Conservation (phyloP, 2,329 filamentous ascomycete genomes). For the Geoglossum cookeanum region DNA sequence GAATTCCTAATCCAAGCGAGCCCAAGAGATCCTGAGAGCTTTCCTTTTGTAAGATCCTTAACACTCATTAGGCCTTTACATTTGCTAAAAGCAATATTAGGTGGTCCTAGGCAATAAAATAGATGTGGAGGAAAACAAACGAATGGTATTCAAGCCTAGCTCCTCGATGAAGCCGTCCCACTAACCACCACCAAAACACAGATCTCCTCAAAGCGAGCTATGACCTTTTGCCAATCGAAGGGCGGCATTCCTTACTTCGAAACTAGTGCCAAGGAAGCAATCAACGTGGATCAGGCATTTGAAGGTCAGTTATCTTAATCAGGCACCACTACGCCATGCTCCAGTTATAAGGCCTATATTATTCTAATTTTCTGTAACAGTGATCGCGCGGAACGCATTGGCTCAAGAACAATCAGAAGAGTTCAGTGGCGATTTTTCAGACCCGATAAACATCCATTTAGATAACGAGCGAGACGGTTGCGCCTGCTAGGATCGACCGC, state of each 20-base stretch:
- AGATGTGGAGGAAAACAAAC: conserved; percentile 93
- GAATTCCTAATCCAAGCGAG: conserved; percentile 97
- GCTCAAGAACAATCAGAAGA: conserved; percentile 96
- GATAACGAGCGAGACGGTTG: conserved; percentile 87
- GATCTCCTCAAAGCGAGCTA: conserved; percentile 89
- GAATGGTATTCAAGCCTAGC: conserved; percentile 43
- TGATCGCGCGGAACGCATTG: conserved; percentile 88
- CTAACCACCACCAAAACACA: conserved; percentile 18
- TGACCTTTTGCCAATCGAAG: conserved; percentile 95
- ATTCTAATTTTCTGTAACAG: conserved; percentile 25
- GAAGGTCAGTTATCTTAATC: conserved; percentile 27
- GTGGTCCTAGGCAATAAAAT: conserved; percentile 98
- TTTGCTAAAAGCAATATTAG: conserved; percentile 23
- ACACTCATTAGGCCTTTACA: conserved; percentile 9
- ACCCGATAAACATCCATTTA: conserved; percentile 95
- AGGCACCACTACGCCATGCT: neutral
- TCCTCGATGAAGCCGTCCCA: neutral
- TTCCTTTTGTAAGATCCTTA: conserved; percentile 65
- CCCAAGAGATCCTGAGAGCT: conserved; percentile 88
- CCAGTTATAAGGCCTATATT: neutral
- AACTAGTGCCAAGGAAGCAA: conserved; percentile 95
- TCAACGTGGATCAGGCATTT: conserved; percentile 87
- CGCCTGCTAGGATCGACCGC: conserved; percentile 42
- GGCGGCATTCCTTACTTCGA: conserved; percentile 97
- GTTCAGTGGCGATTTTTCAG: conserved; percentile 91